Conservation (phyloP, 768 basidiomycete species). For the Xanthoconium purpureum region DNA sequence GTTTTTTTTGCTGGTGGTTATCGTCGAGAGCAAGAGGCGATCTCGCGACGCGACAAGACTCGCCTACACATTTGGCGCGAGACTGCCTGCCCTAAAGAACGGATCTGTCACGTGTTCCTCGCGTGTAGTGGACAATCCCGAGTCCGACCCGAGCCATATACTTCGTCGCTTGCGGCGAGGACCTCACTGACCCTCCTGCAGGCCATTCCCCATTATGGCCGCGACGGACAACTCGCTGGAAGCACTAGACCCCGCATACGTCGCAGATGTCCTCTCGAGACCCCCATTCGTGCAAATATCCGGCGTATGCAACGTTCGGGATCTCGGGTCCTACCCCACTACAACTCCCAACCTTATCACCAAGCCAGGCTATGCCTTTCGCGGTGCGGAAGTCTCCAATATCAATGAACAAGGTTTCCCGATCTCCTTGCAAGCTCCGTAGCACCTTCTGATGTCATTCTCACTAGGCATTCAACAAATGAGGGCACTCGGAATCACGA, state of each 20-base stretch:
- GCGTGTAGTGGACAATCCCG: background rate
- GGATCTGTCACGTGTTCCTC: slow-evolving; percentile 11
- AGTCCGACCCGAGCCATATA: background rate
- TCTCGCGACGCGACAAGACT: slow-evolving; percentile 24
- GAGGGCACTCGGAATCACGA: slow-evolving; percentile 58
- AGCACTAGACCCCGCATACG: slow-evolving; percentile 64
- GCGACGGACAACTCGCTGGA: slow-evolving; percentile 41
- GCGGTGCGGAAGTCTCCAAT: slow-evolving; percentile 69
- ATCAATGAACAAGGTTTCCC: slow-evolving; percentile 69
- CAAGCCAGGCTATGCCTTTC: slow-evolving; percentile 55
- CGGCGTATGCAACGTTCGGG: slow-evolving; percentile 76
- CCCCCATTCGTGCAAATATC: slow-evolving; percentile 67
- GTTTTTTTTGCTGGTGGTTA: slow-evolving; percentile 7
- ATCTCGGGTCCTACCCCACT: slow-evolving; percentile 64
- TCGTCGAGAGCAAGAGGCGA: slow-evolving; percentile 8
- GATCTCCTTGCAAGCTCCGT: background rate
- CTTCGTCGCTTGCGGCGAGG: background rate
- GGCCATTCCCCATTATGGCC: slow-evolving; percentile 12
- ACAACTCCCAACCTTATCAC: slow-evolving; percentile 48
- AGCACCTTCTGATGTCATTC: slow-evolving; percentile 1
- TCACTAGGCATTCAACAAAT: slow-evolving; percentile 55
- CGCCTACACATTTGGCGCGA: slow-evolving; percentile 36
- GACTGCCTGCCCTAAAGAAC: slow-evolving; percentile 42
- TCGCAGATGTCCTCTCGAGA: slow-evolving; percentile 58
- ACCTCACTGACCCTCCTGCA: background rate